phyloP scores from a whole-genome alignment of 345 rosid species.

The Eutrema japonicum region DNA sequence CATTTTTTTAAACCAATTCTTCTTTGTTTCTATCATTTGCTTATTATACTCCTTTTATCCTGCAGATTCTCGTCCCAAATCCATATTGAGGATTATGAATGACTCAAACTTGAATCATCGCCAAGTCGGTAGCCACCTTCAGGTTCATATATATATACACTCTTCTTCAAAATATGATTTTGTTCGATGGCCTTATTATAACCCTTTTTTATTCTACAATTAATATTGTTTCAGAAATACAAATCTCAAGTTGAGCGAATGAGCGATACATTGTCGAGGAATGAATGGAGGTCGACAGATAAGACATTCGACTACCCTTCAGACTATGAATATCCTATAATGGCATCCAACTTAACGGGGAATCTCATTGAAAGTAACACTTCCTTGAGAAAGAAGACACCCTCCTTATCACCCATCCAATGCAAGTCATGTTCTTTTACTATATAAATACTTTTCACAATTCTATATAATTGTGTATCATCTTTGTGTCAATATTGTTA shows the following conservation, averaged over 20 bases:
- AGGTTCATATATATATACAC: constrained; percentile 44
- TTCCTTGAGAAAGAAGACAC: not conserved
- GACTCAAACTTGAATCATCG: constrained; percentile 49
- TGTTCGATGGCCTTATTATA: not conserved
- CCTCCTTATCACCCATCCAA: not conserved
- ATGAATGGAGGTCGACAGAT: not conserved
- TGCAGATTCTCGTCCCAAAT: constrained; percentile 55
- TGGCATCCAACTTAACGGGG: constrained; percentile 1
- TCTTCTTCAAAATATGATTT: not conserved
- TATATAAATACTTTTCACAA: not conserved
- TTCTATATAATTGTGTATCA: not conserved
- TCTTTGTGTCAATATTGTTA: not conserved
- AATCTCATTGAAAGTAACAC: constrained; percentile 17
- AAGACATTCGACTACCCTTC: constrained; percentile 13
- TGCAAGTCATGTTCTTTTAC: constrained; percentile 17
- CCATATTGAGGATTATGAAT: constrained; percentile 48
- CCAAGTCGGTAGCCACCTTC: constrained; percentile 65
- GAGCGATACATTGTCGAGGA: not conserved
- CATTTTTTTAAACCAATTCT: not conserved
- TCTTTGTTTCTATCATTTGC: not conserved
- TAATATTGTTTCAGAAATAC: constrained; percentile 48
- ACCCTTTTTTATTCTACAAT: not conserved
- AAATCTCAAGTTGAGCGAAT: constrained; percentile 43
- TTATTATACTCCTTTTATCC: not conserved
- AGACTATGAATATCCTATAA: constrained; percentile 20